These are phyloP conservation scores for Phlegmacium glaucopus DNA, from an alignment of 768 basidiomycete species.

Conservation along the genomic window DNA sequence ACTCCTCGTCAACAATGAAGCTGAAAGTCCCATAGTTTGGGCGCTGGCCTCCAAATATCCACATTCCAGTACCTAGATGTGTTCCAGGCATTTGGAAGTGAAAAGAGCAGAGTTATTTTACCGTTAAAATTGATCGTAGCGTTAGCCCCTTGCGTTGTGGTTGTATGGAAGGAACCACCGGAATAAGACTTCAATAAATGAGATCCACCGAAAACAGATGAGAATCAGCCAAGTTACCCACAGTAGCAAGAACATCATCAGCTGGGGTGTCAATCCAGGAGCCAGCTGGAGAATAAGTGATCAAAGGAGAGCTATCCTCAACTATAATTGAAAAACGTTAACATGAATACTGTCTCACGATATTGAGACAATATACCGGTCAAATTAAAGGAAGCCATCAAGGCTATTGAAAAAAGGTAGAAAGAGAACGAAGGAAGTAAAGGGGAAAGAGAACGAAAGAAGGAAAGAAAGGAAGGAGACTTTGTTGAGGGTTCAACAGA, in stretches of 20 bases:
- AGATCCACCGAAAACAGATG: not conserved
- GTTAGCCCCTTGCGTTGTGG: constrained; percentile 41
- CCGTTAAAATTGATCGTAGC: constrained; percentile 51
- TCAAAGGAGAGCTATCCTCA: constrained; percentile 55
- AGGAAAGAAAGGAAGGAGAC: constrained; percentile 20
- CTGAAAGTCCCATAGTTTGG: constrained; percentile 46
- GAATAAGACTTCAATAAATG: constrained; percentile 35
- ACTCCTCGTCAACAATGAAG: constrained; percentile 41
- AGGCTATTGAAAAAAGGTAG: constrained; percentile 30
- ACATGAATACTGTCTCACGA: not conserved
- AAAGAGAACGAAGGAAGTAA: constrained; percentile 17
- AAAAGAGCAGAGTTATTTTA: constrained; percentile 14
- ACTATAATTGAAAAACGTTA: constrained; percentile 26
- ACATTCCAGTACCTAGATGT: constrained; percentile 44
- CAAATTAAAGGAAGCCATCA: constrained; percentile 46
- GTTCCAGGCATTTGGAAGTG: not conserved
- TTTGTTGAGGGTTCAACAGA: constrained; percentile 20
- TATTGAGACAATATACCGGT: constrained; percentile 27
- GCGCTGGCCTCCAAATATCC: constrained; percentile 45
- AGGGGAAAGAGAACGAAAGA: constrained; percentile 16
- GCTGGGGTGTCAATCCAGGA: constrained; percentile 47
- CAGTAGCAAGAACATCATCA: constrained; percentile 36
- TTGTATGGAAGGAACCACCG: constrained; percentile 41
- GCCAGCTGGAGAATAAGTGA: constrained; percentile 45
- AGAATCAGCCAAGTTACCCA: constrained; percentile 16